These are phyloP conservation scores for Pecoramyces ruminantium DNA, from an alignment of 192 early-diverging fungal species.

Conservation along the genomic window DNA sequence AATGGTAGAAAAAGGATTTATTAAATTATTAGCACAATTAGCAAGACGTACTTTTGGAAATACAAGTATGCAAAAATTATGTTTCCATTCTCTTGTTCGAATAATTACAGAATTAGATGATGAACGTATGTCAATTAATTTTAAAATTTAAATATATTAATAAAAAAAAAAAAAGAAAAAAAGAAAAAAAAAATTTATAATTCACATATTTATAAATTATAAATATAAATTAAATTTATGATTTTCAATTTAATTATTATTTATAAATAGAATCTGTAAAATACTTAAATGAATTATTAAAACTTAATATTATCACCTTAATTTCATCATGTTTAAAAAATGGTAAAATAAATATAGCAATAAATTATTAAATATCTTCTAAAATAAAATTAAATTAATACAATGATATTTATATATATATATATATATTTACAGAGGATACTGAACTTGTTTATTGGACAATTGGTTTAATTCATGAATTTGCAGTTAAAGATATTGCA, in stretches of 20 bases:
- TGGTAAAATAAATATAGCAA: slow-evolving; percentile 9
- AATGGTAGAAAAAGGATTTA: slow-evolving; percentile 29
- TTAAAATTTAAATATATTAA: neutral
- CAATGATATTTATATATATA: too few species aligned
- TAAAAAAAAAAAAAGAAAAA: too few species aligned
- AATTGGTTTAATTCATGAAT: slow-evolving; percentile 57
- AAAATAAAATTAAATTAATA: too few species aligned
- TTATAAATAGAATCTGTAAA: slow-evolving; percentile 4
- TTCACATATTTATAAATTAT: too few species aligned
- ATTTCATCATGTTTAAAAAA: slow-evolving; percentile 48
- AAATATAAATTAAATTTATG: too few species aligned
- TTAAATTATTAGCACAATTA: slow-evolving; percentile 42
- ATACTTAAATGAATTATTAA: slow-evolving; percentile 30
- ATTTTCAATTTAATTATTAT: too few species aligned
- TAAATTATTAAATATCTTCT: too few species aligned
- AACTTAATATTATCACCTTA: slow-evolving; percentile 48
- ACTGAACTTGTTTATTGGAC: slow-evolving; percentile 64
- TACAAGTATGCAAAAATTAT: slow-evolving; percentile 65
- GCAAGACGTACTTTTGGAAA: slow-evolving; percentile 64
- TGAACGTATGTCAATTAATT: neutral
- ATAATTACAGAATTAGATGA: slow-evolving; percentile 16
- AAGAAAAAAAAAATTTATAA: too few species aligned
- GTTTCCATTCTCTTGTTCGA: slow-evolving; percentile 57
- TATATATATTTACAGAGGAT: slow-evolving; percentile 29
- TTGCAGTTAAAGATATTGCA: slow-evolving; percentile 26